These are phyloP conservation scores for Ichthyophonus hoferi DNA, from an alignment of 208 protist species.

Conservation along the genomic window DNA sequence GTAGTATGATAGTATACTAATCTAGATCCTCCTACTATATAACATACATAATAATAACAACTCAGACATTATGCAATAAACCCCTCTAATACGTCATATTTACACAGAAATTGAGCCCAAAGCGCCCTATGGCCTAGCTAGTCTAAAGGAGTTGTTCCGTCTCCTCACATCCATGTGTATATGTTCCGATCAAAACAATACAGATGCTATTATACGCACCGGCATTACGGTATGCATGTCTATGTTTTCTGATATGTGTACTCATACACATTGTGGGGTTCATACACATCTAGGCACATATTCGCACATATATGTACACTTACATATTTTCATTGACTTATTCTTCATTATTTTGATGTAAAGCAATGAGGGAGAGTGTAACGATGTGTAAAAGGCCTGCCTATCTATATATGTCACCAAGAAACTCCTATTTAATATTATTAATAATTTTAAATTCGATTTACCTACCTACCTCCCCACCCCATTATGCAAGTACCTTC, in stretches of 20 bases:
- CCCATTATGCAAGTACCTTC: too few relatives aligned
- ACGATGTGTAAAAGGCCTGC: background rate
- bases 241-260: background rate
- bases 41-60: background rate
- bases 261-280: background rate
- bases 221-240: constrained; percentile 18
- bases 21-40: background rate
- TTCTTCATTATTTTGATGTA: background rate
- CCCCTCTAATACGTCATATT: background rate
- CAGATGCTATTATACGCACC: constrained; percentile 17
- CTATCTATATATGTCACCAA: too few relatives aligned
- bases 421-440: too few relatives aligned
- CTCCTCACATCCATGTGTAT: constrained; percentile 33
- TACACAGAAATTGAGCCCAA: background rate
- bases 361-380: background rate
- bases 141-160: constrained; percentile 38
- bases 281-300: background rate
- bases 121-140: constrained; percentile 35
- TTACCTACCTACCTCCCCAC: too few relatives aligned
- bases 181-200: constrained; percentile 21
- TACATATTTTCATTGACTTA: background rate
- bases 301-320: background rate
- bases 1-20: too few relatives aligned
- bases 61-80: background rate
- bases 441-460: too few relatives aligned